Evolutionary conservation across 2,329 filamentous ascomycete genomes (phyloP), one percentile per base, ranked within the genome.

Genomic region (Pezicula radicicola): DNA sequence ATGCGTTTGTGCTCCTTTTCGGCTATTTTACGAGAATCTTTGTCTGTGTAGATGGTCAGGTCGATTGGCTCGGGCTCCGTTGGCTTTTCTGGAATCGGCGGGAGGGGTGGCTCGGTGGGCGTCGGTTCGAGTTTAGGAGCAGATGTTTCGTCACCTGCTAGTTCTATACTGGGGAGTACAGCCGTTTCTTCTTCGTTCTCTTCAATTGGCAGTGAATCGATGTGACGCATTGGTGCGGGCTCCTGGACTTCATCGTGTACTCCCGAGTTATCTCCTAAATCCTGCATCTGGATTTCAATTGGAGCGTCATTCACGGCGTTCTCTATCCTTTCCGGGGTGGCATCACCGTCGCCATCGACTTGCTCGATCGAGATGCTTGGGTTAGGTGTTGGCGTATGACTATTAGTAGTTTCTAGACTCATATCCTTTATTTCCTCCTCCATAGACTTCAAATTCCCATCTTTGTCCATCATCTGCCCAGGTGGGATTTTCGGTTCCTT

Each of bases 1-100:
- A 75, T 74, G 12, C 79, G 77, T 48, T 81, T 80, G 50, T 83
- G 76, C 60, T 90, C 85, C 52, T 85, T 88, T 60, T 89, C 84
- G 1, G 84, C 86, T 39, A 83, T 76, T 60, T 88, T 89, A 8
- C 83, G 80, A 27, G 81, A 74, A 6, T 83, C 79, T 61, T 86
- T 86, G 67, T 89, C 83, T 2, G 77, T 71, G 63, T 82, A 85
- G 44, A 75, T 70, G 42, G 75, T 72, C 1, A 85, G 66, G 58
- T 91, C 78, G 2, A 86, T 78, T 2, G 74, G 69, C 2, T 73
- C 63, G 2, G 83, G 84, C 46, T 79, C 74, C 5, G 71, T 56
- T 1, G 87, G 87, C 3, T 78, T 63, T 8, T 71, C 65, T 8
- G 78, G 77, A 12, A 81, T 67, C 1, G 75, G 71, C 16, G 77